These are phyloP conservation scores for Solanum lycopersicoides DNA, from an alignment of 257 asterid genomes.

Conservation along the genomic window DNA sequence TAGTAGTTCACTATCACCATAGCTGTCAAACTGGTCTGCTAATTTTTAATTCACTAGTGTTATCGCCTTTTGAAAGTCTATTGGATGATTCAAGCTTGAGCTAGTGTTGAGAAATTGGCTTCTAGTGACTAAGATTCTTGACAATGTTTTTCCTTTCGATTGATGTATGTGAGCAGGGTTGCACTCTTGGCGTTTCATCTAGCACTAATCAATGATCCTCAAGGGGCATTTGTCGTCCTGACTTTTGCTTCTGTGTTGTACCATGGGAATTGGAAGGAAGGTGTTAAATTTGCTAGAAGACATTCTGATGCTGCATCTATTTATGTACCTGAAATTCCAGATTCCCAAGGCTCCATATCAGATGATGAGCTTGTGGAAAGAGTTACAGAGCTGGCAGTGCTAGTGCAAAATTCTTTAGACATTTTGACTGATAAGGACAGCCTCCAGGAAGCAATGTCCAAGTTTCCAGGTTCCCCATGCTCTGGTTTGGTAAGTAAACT, in stretches of 20 bases:
- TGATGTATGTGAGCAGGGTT: slow-evolving; percentile 45
- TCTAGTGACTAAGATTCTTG: background rate
- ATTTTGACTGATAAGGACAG: slow-evolving; percentile 27
- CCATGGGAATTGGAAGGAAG: slow-evolving; percentile 55
- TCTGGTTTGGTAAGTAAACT: slow-evolving; percentile 54
- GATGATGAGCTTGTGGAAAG: slow-evolving; percentile 64
- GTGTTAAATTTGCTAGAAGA: slow-evolving; percentile 51
- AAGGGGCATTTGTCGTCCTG: slow-evolving; percentile 50
- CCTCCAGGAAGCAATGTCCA: slow-evolving; percentile 49
- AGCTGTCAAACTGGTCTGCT: background rate
- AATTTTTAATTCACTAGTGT: background rate
- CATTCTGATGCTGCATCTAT: slow-evolving; percentile 32
- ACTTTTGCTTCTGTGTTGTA: slow-evolving; percentile 74
- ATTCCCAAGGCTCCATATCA: slow-evolving; percentile 22
- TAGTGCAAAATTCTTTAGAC: slow-evolving; percentile 32
- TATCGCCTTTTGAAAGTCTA: background rate
- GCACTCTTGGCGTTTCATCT: slow-evolving; percentile 69
- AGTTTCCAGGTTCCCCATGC: slow-evolving; percentile 41
- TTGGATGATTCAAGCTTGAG: background rate
- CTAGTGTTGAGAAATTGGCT: background rate
- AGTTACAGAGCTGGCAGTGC: slow-evolving; percentile 38
- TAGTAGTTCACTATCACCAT: background rate
- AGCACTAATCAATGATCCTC: slow-evolving; percentile 56
- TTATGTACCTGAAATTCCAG: slow-evolving; percentile 57
- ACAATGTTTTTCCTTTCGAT: background rate